Percentiles rank a stretch among this genome's conserved stretches.
Conservation (phyloP, 441 rosid species). For the Daphne laureola region DNA sequence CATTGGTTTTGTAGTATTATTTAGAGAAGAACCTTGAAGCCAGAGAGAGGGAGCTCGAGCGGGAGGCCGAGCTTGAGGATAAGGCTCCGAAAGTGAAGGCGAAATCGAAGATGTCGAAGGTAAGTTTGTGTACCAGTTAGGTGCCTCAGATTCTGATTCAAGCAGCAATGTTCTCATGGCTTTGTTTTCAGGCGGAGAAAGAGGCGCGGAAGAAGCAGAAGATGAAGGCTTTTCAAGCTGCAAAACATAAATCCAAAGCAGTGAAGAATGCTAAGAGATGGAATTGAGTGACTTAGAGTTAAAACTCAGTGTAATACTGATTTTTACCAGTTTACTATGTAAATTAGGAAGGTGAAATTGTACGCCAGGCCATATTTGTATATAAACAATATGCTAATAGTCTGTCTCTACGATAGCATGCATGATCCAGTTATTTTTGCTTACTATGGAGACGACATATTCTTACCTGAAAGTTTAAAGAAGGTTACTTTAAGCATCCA, state of each 20-base stretch:
- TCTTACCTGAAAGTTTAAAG: no score
- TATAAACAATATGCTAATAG: conserved; percentile 9
- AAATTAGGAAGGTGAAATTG: conserved; percentile 12
- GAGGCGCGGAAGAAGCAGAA: conserved; percentile 90
- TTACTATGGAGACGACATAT: no score
- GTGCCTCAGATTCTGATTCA: not conserved
- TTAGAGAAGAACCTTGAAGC: conserved; percentile 91
- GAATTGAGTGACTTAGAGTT: conserved; percentile 36
- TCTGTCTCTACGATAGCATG: not conserved
- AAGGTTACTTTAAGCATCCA: no score
- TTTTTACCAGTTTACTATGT: conserved; percentile 13
- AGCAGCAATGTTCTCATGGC: not conserved
- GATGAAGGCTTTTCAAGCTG: conserved; percentile 82
- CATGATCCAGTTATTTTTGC: no score
- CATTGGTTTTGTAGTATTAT: conserved; percentile 48
- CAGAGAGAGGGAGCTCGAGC: conserved; percentile 57
- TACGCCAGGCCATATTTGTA: conserved; percentile 16
- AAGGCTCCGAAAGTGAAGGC: conserved; percentile 91
- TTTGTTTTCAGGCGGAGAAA: conserved; percentile 64
- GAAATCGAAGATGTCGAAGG: conserved; percentile 95
- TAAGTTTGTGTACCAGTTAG: conserved; percentile 6
- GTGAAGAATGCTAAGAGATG: conserved; percentile 85
- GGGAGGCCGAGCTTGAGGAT: conserved; percentile 71
- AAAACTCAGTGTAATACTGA: conserved; percentile 7
- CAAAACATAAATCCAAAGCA: conserved; percentile 81